Conservation (phyloP, 352 stramenopile species). For the Phytopythium helicoides region DNA sequence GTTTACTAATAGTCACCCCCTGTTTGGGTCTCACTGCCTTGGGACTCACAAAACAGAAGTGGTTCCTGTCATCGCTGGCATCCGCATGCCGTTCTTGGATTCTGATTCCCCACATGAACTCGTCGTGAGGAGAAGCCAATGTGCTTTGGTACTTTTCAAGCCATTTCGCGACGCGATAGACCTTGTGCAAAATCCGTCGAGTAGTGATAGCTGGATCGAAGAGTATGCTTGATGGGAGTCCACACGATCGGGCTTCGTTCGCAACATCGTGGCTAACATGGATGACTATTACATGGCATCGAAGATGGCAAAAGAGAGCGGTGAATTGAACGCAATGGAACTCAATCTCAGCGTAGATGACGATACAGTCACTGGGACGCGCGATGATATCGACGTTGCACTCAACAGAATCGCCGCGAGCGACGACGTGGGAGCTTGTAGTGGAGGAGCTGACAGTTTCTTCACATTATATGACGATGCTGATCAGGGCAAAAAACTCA, state of each 20-base stretch:
- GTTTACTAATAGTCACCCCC: background rate
- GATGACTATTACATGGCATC: conserved; percentile 4
- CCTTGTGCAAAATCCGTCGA: background rate
- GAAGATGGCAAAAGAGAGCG: background rate
- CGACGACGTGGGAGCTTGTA: too few species aligned
- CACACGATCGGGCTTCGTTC: background rate
- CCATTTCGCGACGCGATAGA: background rate
- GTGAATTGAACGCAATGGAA: background rate
- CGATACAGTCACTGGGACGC: background rate
- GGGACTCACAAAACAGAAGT: background rate
- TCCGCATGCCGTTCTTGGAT: background rate
- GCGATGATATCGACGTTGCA: background rate
- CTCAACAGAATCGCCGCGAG: background rate
- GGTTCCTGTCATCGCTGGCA: background rate
- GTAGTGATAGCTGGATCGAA: background rate
- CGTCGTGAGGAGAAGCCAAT: background rate
- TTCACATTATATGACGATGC: too few species aligned
- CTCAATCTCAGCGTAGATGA: background rate
- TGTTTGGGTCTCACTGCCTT: background rate
- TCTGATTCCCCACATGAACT: background rate
- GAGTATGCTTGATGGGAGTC: background rate
- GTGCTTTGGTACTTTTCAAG: too few species aligned
- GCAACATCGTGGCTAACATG: conserved; percentile 10
- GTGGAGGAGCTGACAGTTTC: too few species aligned
- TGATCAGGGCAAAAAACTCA: too few species aligned